Evolutionary conservation across 2,329 filamentous ascomycete species (phyloP).

Genomic region (Sporothrix brunneoviolacea): DNA sequence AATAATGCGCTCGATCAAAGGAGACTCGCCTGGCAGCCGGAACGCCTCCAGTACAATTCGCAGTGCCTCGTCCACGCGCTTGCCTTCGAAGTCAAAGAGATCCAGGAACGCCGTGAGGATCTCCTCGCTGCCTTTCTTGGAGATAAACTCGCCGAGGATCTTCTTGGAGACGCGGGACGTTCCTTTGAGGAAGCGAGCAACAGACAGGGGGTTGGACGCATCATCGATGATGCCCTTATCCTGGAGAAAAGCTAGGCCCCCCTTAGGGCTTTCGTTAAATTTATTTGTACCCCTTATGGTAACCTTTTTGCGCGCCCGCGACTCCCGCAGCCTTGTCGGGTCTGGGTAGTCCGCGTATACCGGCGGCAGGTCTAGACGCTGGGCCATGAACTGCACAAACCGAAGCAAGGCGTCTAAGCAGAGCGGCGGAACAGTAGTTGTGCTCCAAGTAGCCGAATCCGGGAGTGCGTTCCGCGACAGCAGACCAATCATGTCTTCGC

Average conservation of each 20-base stretch:
- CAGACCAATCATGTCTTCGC: conserved; percentile 90
- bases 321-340: conserved; percentile 56
- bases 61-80: conserved; percentile 84
- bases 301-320: conserved; percentile 73
- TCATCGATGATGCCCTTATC: conserved; percentile 80
- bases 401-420: conserved; percentile 87
- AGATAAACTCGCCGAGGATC: conserved; percentile 83
- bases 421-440: conserved; percentile 90
- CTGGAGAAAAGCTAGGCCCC: conserved; percentile 76
- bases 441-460: conserved; percentile 97
- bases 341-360: conserved; percentile 60
- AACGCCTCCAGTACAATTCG: conserved; percentile 84
- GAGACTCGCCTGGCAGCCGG: conserved; percentile 86
- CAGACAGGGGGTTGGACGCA: conserved; percentile 63
- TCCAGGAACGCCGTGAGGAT: conserved; percentile 78
- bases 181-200: conserved; percentile 81
- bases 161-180: conserved; percentile 87
- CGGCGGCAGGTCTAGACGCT: conserved; percentile 69
- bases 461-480: conserved; percentile 91
- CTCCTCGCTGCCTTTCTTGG: conserved; percentile 82
- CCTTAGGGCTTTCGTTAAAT: conserved; percentile 93
- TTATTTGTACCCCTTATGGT: conserved; percentile 83
- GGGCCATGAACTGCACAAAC: conserved; percentile 86
- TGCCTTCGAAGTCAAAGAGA: conserved; percentile 79
- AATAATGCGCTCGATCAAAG: conserved; percentile 87